Percentiles rank a stretch among this genome's conserved stretches.
Conservation (phyloP, 495 filamentous ascomycete species). For the Stereocaulon alpinum region DNA sequence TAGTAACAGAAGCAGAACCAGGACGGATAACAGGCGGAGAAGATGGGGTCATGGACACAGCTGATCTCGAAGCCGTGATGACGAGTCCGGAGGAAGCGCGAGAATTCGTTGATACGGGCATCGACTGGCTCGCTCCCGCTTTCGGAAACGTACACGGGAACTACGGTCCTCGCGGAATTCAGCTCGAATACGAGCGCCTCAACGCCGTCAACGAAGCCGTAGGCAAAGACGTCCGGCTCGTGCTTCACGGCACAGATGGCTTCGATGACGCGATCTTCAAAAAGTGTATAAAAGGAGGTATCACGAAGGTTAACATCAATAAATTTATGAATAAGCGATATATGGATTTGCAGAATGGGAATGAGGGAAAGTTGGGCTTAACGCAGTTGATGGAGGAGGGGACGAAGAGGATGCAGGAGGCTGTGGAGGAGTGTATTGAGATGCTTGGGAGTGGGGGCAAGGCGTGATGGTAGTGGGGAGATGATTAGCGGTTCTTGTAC, state of each 20-base stretch:
- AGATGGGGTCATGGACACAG: conserved; percentile 70
- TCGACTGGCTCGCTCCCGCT: conserved; percentile 73
- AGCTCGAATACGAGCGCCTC: conserved; percentile 62
- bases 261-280: conserved; percentile 59
- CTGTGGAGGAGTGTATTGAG: conserved; percentile 65
- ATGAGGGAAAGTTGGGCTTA: conserved; percentile 56
- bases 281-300: conserved; percentile 58
- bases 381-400: conserved; percentile 63
- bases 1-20: conserved; percentile 71
- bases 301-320: conserved; percentile 76
- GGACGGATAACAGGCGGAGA: conserved; percentile 78
- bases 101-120: conserved; percentile 68
- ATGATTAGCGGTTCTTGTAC: background rate
- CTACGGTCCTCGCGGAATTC: conserved; percentile 65
- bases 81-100: conserved; percentile 70
- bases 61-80: conserved; percentile 59
- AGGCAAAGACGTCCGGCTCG: conserved; percentile 50
- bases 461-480: conserved; percentile 26
- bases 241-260: conserved; percentile 70
- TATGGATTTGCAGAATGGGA: conserved; percentile 50
- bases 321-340: conserved; percentile 70
- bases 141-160: conserved; percentile 83
- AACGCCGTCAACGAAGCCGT: conserved; percentile 51
- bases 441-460: conserved; percentile 58
- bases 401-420: conserved; percentile 62